Conservation (phyloP, 495 filamentous ascomycete species). For the Talaromyces ruber region DNA sequence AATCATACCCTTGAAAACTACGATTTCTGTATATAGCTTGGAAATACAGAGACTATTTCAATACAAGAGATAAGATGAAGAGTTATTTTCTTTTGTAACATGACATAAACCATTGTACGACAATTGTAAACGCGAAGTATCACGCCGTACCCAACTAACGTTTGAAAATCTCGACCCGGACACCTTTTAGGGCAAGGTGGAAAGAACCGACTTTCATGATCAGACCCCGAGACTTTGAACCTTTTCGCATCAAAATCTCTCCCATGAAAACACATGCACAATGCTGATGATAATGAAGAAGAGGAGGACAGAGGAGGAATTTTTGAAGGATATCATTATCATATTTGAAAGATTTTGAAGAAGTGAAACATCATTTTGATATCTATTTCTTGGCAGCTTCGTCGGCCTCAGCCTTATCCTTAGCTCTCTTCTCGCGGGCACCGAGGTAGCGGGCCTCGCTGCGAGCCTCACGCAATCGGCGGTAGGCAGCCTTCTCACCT, state of each 20-base stretch:
- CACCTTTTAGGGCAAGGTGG: background rate
- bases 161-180: background rate
- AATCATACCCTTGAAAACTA: background rate
- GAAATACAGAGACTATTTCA: background rate
- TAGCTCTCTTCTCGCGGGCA: slow-evolving; percentile 84
- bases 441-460: slow-evolving; percentile 75
- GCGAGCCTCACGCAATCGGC: slow-evolving; percentile 75
- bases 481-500: slow-evolving; percentile 75
- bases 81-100: slow-evolving; percentile 3
- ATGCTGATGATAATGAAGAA: background rate
- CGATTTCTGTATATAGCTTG: background rate
- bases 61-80: background rate
- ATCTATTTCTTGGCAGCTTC: slow-evolving; percentile 85
- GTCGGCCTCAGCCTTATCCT: slow-evolving; percentile 87
- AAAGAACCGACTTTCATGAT: background rate
- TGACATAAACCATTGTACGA: slow-evolving; percentile 3
- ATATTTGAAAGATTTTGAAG: slow-evolving; percentile 5
- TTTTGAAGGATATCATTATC: slow-evolving; percentile 9
- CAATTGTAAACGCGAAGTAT: background rate
- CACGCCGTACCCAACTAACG: slow-evolving; percentile 7
- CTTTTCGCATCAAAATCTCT: background rate
- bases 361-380: slow-evolving; percentile 14
- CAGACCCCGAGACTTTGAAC: background rate
- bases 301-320: background rate
- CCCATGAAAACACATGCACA: background rate